Evolutionary conservation across 805 yeast species (phyloP), one percentile per base, ranked within the genome.

Genomic region (Saccharomyces kudriavzevii): DNA sequence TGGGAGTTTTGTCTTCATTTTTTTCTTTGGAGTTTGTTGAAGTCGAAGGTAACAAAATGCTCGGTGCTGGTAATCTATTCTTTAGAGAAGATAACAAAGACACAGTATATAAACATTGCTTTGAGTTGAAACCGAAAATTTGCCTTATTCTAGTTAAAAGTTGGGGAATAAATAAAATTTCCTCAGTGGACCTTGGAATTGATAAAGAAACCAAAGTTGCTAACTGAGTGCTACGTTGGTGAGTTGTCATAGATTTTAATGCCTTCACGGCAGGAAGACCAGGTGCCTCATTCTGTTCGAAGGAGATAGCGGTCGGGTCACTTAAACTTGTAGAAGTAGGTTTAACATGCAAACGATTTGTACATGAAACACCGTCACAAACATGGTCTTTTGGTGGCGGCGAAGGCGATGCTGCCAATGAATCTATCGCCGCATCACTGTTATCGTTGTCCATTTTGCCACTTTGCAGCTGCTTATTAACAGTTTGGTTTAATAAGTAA

Each of bases 131-230:
- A 0, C 94, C 92, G 67, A 83, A 86, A 1, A 77, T 79, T 60
- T 82, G 83, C 54, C 89, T 85, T 49, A 87, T 76, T 53, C 82
- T 78, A 5, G 89, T 87, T 55, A 87, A 70, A 49, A 87, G 68
- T 6, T 87, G 82, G 0, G 94, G 92, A 40, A 85, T 81, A 60
- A 85, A 84, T 45, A 87, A 70, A 0, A 89, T 85, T 64, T 87
- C 94, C 60, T 85, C 91, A 0, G 92, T 86, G 17, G 87, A 79
- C 63, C 94, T 73, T 5, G 92, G 94, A 9, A 85, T 78, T 0
- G 92, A 80, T 56, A 85, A 77, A 0, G 92, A 88, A 4, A 86
- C 89, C 27, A 81, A 66, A 24, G 77, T 77, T 0, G 84, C 81
- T 50, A 81, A 64, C 60, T 77, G 78, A 48, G 76, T 61, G 47